Percentiles rank a stretch among this genome's conserved stretches.
phyloP scores from a whole-genome alignment of 2,329 filamentous ascomycete genomes.

The Phaeosphaeria sp. region DNA sequence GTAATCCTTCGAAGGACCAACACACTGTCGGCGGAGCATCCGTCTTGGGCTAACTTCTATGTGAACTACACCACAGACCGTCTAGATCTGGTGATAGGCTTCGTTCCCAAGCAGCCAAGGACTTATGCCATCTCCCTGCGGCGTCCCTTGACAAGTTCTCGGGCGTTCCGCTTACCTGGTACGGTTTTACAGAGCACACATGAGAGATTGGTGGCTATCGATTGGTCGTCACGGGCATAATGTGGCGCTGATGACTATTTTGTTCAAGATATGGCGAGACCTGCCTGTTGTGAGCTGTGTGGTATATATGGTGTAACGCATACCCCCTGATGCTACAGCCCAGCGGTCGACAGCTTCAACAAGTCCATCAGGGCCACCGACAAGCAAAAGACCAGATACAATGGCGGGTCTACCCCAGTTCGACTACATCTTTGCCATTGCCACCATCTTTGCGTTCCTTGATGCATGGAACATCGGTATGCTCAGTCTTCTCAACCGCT shows the following conservation, averaged over 20 bases:
- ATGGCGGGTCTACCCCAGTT: conserved; percentile 59
- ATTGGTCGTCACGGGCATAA: conserved; percentile 14
- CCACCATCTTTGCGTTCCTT: conserved; percentile 69
- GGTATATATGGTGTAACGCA: conserved; percentile 23
- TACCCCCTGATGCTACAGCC: background rate
- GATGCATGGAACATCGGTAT: conserved; percentile 71
- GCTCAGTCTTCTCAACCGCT: conserved; percentile 6
- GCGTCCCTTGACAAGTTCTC: conserved; percentile 3
- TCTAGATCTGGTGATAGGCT: conserved; percentile 3
- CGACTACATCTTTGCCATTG: conserved; percentile 69
- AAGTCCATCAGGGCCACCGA: conserved; percentile 13
- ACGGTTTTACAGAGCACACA: conserved; percentile 15
- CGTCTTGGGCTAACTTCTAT: conserved; percentile 8
- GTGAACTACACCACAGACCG: conserved; percentile 4
- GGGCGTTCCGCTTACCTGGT: conserved; percentile 9
- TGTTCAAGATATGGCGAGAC: conserved; percentile 4
- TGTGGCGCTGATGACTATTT: conserved; percentile 13
- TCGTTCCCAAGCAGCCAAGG: conserved; percentile 23
- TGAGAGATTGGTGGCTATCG: conserved; percentile 13
- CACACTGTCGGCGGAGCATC: conserved; percentile 18
- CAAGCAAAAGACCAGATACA: conserved; percentile 12
- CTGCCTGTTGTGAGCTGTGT: conserved; percentile 2
- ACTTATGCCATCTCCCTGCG: conserved; percentile 1
- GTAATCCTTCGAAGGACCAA: conserved; percentile 13
- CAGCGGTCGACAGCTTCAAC: conserved; percentile 11